Base-by-base conservation (phyloP, 306 rosid species). In the Trichosanthes cucumerina region DNA sequence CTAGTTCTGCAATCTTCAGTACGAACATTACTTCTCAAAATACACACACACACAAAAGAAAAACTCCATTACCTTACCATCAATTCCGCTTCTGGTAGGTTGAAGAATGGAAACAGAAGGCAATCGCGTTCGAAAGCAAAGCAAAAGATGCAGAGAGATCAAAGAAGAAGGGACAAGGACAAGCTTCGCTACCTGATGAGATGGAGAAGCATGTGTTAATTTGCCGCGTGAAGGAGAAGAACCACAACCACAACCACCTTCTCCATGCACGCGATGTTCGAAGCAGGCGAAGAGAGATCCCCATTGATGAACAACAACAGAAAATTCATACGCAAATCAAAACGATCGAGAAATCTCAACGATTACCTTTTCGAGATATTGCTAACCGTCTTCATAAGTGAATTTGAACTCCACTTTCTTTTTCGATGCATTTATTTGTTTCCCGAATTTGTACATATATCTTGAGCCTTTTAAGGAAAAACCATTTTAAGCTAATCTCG, bases 31-130 rank as follows among this genome's bases (percentile, higher is more conserved):
- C 69, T 28, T 8, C 41, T 4, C 14, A 68, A 38, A 34, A 6
- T 72, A 44, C 18, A 14, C 13, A n/a, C 23, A 28, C n/a, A 7
- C 6, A 21, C 24, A 62, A 62, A 10, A 36, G 3, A 16, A 70
- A 70, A 70, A 43, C 46, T 23, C 43, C 16, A 10, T 44, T 15
- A 28, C 2, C 57, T 11, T 21, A 7, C n/a, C 38, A 49, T 47
- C 38, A 54, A 63, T 52, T 57, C 9, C 39, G 75, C 71, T 53
- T 85, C n/a, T 15, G 80, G 72, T 43, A 95, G 98, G 92, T 89
- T 80, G 92, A 91, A 83, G 97, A 95, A 79, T 95, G 98, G 98
- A 95, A 76, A 83, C 74, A 91, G 74, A 91, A 83, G 79, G 97
- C 97, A 49, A 76, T 83, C 5, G 82, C 90, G 54, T 87, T 88